Percentiles rank a stretch among this genome's conserved stretches.
phyloP scores from a whole-genome alignment of 345 rosid species.

The Carallia brachiata region DNA sequence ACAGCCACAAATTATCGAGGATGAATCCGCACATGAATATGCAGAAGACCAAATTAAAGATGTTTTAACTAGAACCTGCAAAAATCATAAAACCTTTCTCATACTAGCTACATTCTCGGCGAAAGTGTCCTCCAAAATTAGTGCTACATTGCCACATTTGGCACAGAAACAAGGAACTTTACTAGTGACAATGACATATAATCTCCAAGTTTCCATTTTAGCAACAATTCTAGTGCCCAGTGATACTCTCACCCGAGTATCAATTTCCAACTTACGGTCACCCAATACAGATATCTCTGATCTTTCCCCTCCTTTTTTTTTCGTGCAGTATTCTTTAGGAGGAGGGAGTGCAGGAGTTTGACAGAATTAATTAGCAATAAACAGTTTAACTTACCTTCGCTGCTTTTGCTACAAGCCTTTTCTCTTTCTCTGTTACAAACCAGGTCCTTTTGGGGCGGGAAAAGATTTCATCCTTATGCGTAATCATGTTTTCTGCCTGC shows the following conservation, averaged over 20 bases:
- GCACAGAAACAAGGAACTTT: too few species aligned
- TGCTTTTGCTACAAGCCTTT: conserved; percentile 62
- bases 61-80: background rate
- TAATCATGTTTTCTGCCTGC: conserved; percentile 94
- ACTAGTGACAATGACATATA: too few species aligned
- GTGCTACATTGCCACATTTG: background rate
- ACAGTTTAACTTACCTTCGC: conserved; percentile 47
- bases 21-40: background rate
- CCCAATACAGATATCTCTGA: background rate
- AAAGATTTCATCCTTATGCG: conserved; percentile 78
- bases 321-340: too few species aligned
- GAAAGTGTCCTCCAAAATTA: background rate
- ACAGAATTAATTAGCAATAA: background rate
- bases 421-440: conserved; percentile 89
- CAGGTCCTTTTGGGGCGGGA: conserved; percentile 91
- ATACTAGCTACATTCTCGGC: background rate
- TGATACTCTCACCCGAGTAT: background rate
- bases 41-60: background rate
- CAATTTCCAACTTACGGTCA: background rate
- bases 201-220: background rate
- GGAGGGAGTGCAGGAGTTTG: too few species aligned
- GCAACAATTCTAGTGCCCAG: background rate
- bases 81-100: background rate
- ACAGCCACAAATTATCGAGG: too few species aligned
- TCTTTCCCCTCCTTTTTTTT: too few species aligned